These are phyloP conservation scores for Plantago lanceolata DNA, from an alignment of 305 asterid genomes.

Conservation along the genomic window DNA sequence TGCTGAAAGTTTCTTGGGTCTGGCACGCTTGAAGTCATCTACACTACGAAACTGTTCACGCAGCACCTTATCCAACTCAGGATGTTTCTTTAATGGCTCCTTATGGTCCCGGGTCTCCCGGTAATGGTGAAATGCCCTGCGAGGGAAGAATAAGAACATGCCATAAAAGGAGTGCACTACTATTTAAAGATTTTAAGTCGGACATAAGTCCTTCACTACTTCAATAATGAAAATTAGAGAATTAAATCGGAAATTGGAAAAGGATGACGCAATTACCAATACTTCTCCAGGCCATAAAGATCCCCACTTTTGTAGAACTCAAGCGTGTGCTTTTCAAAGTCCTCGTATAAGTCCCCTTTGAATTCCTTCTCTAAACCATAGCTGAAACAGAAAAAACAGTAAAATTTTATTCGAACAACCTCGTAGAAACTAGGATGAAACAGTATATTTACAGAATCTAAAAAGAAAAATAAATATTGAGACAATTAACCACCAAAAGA, in stretches of 20 bases:
- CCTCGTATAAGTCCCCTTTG: slow-evolving; percentile 58
- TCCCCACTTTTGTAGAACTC: slow-evolving; percentile 65
- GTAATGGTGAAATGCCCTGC: slow-evolving; percentile 90
- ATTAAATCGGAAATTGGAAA: neutral
- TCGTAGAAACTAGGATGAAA: neutral
- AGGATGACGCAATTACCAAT: slow-evolving; percentile 46
- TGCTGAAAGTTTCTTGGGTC: slow-evolving; percentile 35
- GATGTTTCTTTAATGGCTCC: slow-evolving; percentile 51
- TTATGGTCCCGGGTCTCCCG: slow-evolving; percentile 39
- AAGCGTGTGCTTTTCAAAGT: slow-evolving; percentile 69
- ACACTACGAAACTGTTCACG: slow-evolving; percentile 55
- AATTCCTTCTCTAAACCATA: slow-evolving; percentile 91
- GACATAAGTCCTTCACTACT: neutral
- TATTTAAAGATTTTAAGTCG: no score
- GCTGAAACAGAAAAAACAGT: slow-evolving; percentile 35
- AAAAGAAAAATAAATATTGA: no score
- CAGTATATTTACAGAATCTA: no score
- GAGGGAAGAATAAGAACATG: slow-evolving; percentile 9
- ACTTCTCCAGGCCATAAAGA: slow-evolving; percentile 89
- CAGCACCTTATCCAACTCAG: slow-evolving; percentile 65
- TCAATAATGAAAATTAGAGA: neutral
- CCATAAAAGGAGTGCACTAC: no score
- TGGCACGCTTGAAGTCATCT: slow-evolving; percentile 64
- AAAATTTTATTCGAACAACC: neutral
- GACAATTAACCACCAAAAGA: neutral